Evolutionary conservation across 139 green algal species (phyloP).

Genomic region (Chlamydomonas sp.): DNA sequence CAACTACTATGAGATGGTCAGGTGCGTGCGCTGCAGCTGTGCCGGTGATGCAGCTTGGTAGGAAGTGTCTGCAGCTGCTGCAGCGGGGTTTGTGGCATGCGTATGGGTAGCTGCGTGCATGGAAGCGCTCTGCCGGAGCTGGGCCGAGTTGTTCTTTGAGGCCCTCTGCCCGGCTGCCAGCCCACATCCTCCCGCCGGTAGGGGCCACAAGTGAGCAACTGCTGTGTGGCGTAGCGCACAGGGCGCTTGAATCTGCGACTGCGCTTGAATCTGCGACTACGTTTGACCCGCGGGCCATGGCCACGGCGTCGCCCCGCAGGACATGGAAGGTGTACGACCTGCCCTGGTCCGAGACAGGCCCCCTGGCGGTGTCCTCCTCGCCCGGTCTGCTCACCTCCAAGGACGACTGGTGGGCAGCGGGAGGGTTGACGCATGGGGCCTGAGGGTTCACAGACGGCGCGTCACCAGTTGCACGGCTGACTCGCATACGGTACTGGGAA

Average conservation of each 20-base stretch:
- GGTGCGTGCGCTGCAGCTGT: not conserved
- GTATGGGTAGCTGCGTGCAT: too few relatives aligned
- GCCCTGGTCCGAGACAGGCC: slow-evolving; percentile 38
- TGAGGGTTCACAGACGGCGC: not conserved
- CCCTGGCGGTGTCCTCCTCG: slow-evolving; percentile 41
- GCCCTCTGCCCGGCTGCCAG: too few relatives aligned
- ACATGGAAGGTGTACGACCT: slow-evolving; percentile 59
- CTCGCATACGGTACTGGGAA: too few relatives aligned
- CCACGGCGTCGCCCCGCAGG: not conserved
- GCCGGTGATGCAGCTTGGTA: not conserved
- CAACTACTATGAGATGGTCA: slow-evolving; percentile 56
- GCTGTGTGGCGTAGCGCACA: too few relatives aligned
- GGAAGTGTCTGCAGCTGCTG: too few relatives aligned
- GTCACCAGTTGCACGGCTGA: too few relatives aligned
- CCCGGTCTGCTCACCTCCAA: slow-evolving; percentile 52
- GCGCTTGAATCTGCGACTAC: not conserved
- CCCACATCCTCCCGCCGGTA: too few relatives aligned
- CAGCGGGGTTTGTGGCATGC: too few relatives aligned
- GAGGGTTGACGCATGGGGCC: not conserved
- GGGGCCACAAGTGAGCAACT: too few relatives aligned
- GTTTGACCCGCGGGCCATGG: not conserved
- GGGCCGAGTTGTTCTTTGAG: too few relatives aligned
- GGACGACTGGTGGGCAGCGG: slow-evolving; percentile 48
- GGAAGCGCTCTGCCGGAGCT: too few relatives aligned
- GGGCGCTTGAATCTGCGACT: not conserved